phyloP scores from a whole-genome alignment of 495 filamentous ascomycete species.

The Hypoxylon lienhwacheense region DNA sequence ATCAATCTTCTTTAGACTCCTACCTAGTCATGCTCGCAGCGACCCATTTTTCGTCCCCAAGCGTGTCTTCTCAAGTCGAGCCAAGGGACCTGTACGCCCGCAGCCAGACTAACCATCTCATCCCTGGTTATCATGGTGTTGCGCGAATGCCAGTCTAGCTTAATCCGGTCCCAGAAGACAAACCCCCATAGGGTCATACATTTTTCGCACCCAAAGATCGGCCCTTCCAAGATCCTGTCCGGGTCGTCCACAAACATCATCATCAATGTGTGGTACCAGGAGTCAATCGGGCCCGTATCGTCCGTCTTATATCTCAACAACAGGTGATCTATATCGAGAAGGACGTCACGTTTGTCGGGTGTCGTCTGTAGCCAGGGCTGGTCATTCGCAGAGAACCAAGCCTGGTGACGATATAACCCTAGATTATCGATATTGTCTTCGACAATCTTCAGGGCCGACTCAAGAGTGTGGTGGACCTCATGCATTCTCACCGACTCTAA shows the following conservation, averaged over 20 bases:
- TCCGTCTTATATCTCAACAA: background rate
- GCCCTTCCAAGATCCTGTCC: background rate
- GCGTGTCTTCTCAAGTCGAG: background rate
- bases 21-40: background rate
- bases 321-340: background rate
- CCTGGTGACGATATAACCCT: background rate
- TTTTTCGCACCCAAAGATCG: background rate
- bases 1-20: too few relatives aligned
- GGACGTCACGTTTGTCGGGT: background rate
- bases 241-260: background rate
- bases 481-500: background rate
- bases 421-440: background rate
- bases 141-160: background rate
- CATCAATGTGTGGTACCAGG: background rate
- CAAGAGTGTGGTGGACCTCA: background rate
- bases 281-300: slow-evolving; percentile 7
- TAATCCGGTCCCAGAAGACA: slow-evolving; percentile 15
- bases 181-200: slow-evolving; percentile 5
- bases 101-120: background rate
- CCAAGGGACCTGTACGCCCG: background rate
- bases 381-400: background rate
- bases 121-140: background rate
- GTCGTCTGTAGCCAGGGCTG: background rate
- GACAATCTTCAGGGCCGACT: background rate
- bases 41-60: background rate